Percentiles rank a stretch among this genome's conserved stretches.
Conservation (phyloP, 768 basidiomycete genomes). For the Mycena alexandri region DNA sequence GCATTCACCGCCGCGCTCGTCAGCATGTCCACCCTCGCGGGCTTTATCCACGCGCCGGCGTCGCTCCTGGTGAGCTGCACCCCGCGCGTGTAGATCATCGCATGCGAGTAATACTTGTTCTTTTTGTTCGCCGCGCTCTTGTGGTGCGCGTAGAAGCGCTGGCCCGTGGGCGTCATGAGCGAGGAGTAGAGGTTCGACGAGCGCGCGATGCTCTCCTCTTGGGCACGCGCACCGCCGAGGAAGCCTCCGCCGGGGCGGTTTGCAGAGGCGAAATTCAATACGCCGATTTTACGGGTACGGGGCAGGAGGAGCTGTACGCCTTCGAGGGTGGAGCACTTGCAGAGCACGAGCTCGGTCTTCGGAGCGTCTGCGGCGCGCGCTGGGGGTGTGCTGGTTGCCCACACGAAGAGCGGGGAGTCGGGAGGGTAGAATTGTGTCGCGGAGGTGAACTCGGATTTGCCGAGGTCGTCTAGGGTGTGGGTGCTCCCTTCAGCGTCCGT, state of each 20-base stretch:
- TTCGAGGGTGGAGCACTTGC: constrained; percentile 62
- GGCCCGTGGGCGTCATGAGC: constrained; percentile 58
- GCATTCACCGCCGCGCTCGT: constrained; percentile 72
- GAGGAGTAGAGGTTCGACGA: constrained; percentile 65
- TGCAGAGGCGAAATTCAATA: constrained; percentile 72
- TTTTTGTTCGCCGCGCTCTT: constrained; percentile 53
- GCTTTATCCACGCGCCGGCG: constrained; percentile 57
- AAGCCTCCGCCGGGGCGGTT: constrained; percentile 70
- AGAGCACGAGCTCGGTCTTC: constrained; percentile 48
- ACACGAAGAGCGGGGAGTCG: constrained; percentile 53
- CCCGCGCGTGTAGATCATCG: constrained; percentile 68
- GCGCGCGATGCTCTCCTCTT: constrained; percentile 71
- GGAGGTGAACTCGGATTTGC: constrained; percentile 45
- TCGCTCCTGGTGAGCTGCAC: constrained; percentile 65
- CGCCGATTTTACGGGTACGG: constrained; percentile 51
- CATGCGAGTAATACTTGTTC: constrained; percentile 60
- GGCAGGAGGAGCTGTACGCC: constrained; percentile 51
- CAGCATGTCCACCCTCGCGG: constrained; percentile 61
- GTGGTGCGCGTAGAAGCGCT: constrained; percentile 64
- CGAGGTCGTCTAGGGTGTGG: constrained; percentile 51
- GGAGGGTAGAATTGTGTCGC: constrained; percentile 59
- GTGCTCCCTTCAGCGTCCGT: constrained; percentile 43
- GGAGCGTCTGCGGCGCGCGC: constrained; percentile 19
- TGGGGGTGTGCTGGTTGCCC: constrained; percentile 42
- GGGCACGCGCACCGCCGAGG: constrained; percentile 64